phyloP scores from a whole-genome alignment of 371 early-diverging fungal genomes.

The Mortierella sp. region DNA sequence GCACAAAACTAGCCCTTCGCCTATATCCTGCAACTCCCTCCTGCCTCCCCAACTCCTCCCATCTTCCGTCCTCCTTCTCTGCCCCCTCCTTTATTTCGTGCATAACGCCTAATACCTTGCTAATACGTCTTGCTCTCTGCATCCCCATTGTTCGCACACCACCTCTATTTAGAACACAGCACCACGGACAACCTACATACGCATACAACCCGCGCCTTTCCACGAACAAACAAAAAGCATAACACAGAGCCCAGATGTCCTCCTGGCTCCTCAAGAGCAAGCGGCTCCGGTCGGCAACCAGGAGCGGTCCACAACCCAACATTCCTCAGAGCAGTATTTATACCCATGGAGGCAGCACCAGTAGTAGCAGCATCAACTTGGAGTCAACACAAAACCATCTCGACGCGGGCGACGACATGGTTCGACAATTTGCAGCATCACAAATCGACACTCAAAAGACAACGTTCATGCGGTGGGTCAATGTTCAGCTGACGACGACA shows the following conservation, averaged over 20 bases:
- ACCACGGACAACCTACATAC: not conserved
- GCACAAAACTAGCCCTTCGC: not conserved
- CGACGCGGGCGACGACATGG: constrained; percentile 56
- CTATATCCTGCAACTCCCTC: not conserved
- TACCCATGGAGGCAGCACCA: constrained; percentile 27
- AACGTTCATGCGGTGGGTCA: constrained; percentile 87
- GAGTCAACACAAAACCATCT: constrained; percentile 43
- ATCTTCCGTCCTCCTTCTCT: not conserved
- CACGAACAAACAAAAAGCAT: not conserved
- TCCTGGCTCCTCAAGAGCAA: constrained; percentile 56
- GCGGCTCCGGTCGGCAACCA: constrained; percentile 47
- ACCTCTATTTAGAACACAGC: not conserved
- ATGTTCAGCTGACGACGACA: constrained; percentile 70
- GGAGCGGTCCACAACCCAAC: constrained; percentile 20
- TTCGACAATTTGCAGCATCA: constrained; percentile 50
- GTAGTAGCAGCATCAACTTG: constrained; percentile 23
- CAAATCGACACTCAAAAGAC: constrained; percentile 74
- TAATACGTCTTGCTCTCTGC: too few species aligned
- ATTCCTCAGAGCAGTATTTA: constrained; percentile 34
- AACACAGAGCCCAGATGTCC: constrained; percentile 33
- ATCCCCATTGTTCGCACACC: not conserved
- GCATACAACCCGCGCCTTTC: not conserved
- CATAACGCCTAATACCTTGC: not conserved
- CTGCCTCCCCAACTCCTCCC: not conserved
- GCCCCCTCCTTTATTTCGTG: not conserved